Conservation (phyloP, 148 eudicot species). For the Rhododendron mucronatum region DNA sequence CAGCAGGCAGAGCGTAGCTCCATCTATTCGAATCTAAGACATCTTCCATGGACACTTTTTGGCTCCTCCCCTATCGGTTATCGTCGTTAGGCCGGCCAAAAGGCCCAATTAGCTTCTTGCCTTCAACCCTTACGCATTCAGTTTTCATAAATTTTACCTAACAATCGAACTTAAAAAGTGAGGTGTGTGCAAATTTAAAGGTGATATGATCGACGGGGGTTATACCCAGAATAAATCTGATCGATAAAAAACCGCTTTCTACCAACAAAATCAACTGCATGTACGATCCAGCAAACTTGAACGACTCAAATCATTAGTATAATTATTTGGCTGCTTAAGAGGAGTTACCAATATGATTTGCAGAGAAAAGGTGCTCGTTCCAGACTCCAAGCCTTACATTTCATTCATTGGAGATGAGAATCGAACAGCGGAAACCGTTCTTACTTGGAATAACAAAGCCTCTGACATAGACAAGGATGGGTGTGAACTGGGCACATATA, state of each 20-base stretch:
- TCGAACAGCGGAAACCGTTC: constrained; percentile 39
- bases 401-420: constrained; percentile 69
- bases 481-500: constrained; percentile 48
- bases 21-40: not conserved
- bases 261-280: not conserved
- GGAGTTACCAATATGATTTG: not conserved
- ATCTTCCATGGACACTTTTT: no score
- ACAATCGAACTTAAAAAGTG: no score
- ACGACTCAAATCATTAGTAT: not conserved
- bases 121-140: not conserved
- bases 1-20: not conserved
- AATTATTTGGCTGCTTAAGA: not conserved
- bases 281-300: not conserved
- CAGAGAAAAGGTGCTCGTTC: constrained; percentile 77
- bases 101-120: not conserved
- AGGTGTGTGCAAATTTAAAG: no score
- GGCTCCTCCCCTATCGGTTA: no score
- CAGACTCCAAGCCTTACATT: constrained; percentile 60
- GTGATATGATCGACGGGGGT: no score
- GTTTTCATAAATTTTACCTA: no score
- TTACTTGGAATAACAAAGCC: constrained; percentile 75
- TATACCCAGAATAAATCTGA: no score
- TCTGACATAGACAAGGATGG: constrained; percentile 54
- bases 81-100: no score
- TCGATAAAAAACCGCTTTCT: not conserved